These are phyloP conservation scores for Auriscalpium vulgare DNA, from an alignment of 768 basidiomycete species.

Conservation along the genomic window DNA sequence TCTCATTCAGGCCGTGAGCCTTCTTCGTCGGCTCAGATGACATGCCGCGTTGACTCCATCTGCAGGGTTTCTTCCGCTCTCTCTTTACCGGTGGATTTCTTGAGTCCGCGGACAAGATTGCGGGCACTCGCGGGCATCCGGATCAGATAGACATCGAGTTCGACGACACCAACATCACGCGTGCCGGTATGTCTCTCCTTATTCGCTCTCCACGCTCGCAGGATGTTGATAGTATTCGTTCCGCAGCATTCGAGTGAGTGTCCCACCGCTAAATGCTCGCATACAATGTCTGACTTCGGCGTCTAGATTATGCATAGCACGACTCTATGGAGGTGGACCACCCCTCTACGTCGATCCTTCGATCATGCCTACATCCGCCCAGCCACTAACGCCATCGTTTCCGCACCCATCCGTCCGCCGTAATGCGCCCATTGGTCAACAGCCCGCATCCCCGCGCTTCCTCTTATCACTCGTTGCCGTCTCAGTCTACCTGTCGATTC, in stretches of 20 bases:
- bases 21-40: background rate
- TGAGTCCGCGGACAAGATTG: conserved; percentile 36
- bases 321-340: conserved; percentile 84
- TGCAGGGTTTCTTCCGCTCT: conserved; percentile 78
- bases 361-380: conserved; percentile 52
- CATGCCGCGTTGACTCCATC: background rate
- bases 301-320: conserved; percentile 71
- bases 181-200: conserved; percentile 58
- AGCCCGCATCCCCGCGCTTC: conserved; percentile 73
- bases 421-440: conserved; percentile 43
- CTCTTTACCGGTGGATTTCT: conserved; percentile 77
- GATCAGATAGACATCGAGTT: conserved; percentile 66
- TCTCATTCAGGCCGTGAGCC: conserved; percentile 74
- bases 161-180: conserved; percentile 83
- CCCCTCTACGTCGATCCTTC: conserved; percentile 56
- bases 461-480: conserved; percentile 84
- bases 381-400: conserved; percentile 70
- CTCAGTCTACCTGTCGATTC: conserved; percentile 78
- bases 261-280: background rate
- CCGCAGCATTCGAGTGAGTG: conserved; percentile 81
- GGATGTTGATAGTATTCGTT: conserved; percentile 9
- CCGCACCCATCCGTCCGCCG: conserved; percentile 19
- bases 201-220: background rate
- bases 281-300: background rate
- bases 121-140: conserved; percentile 18